These are phyloP conservation scores for Astrothelium macrocarpum DNA, from an alignment of 495 filamentous ascomycete species.

Conservation along the genomic window DNA sequence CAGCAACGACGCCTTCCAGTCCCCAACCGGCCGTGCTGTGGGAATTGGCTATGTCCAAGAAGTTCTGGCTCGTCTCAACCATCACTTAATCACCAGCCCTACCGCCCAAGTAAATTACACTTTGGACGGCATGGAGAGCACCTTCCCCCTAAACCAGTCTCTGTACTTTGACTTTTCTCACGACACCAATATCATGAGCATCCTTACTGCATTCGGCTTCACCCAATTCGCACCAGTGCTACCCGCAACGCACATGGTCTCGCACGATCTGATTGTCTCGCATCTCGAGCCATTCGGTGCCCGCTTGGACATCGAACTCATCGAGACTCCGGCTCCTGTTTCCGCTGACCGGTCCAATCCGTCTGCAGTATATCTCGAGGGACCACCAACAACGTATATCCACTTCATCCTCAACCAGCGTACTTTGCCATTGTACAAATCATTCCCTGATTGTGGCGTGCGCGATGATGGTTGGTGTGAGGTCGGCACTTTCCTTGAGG, in stretches of 20 bases:
- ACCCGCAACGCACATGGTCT: conserved; percentile 36
- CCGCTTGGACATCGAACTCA: conserved; percentile 55
- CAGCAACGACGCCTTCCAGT: conserved; percentile 49
- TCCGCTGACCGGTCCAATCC: conserved; percentile 29
- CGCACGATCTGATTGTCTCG: conserved; percentile 42
- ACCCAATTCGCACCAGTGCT: conserved; percentile 41
- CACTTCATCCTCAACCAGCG: conserved; percentile 58
- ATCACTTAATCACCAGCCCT: conserved; percentile 43
- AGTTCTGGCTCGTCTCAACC: conserved; percentile 47
- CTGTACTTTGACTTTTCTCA: conserved; percentile 36
- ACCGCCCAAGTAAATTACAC: conserved; percentile 51
- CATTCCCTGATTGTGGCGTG: conserved; percentile 46
- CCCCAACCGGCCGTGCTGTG: conserved; percentile 50
- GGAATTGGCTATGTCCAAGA: conserved; percentile 57
- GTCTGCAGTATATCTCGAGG: conserved; percentile 23
- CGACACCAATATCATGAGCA: conserved; percentile 30
- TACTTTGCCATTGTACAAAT: conserved; percentile 48
- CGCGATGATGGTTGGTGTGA: conserved; percentile 60
- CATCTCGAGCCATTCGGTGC: conserved; percentile 52
- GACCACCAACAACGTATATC: conserved; percentile 44
- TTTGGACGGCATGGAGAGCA: conserved; percentile 35
- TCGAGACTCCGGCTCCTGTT: conserved; percentile 46
- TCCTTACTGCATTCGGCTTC: conserved; percentile 46
- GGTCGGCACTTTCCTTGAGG: conserved; percentile 44
- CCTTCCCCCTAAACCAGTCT: conserved; percentile 43